These are phyloP conservation scores for Cinchona pubescens DNA, from an alignment of 257 asterid genomes.

Conservation along the genomic window DNA sequence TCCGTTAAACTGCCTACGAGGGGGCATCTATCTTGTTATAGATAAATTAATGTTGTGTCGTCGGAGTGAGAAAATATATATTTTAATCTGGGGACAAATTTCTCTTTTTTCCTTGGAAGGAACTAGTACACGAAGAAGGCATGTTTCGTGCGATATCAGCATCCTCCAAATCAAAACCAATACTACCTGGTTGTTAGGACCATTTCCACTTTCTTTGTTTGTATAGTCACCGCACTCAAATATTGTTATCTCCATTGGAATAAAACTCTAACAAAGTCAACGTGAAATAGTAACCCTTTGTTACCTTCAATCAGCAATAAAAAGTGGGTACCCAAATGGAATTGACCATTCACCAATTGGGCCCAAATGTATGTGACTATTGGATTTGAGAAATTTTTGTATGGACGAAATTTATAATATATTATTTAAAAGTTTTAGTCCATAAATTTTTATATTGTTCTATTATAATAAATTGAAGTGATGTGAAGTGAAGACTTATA, in stretches of 20 bases:
- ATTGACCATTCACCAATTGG: slow-evolving; percentile 16
- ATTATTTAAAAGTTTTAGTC: no score
- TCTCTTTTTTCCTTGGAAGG: no score
- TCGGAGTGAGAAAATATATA: no score
- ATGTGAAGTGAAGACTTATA: no score
- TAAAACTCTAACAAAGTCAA: neutral
- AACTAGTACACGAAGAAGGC: neutral
- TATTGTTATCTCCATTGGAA: neutral
- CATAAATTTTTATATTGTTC: no score
- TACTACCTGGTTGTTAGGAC: neutral
- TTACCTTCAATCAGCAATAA: neutral
- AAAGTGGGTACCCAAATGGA: neutral
- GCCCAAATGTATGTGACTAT: slow-evolving; percentile 13
- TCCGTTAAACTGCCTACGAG: no score
- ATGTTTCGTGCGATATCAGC: slow-evolving; percentile 4
- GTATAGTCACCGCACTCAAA: no score
- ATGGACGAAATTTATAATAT: no score
- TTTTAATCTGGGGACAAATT: no score
- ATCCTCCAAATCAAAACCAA: neutral
- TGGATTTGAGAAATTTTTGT: neutral
- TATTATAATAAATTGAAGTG: no score
- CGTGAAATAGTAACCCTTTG: slow-evolving; percentile 1
- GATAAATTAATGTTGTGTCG: no score
- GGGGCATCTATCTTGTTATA: no score
- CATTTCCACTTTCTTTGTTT: neutral